Percentiles rank a stretch among this genome's conserved stretches.
Evolutionary conservation across 2,329 filamentous ascomycete species (phyloP).

Genomic region (Aspergillus amoenus): DNA sequence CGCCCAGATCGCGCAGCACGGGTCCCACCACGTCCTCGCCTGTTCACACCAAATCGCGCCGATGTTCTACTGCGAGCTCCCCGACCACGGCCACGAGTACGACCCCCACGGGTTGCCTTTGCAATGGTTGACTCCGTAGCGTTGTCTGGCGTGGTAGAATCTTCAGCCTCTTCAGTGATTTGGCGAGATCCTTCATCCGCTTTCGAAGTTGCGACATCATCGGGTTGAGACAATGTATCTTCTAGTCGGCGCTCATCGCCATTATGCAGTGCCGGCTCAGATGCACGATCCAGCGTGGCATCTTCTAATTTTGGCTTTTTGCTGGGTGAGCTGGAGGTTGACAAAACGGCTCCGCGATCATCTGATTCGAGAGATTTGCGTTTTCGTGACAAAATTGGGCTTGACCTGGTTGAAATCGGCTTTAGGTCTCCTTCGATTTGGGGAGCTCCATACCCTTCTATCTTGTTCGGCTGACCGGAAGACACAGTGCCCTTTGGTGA

Average conservation of each 20-base stretch:
- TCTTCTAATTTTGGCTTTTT: conserved; percentile 36
- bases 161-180: conserved; percentile 26
- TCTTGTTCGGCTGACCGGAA: conserved; percentile 6
- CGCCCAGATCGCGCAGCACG: conserved; percentile 27
- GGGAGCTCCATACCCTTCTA: not conserved
- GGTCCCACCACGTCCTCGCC: conserved; percentile 30
- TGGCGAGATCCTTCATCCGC: conserved; percentile 19
- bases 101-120: conserved; percentile 30
- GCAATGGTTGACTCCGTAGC: conserved; percentile 18
- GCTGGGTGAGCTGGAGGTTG: conserved; percentile 16
- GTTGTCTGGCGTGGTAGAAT: conserved; percentile 19
- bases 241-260: conserved; percentile 20
- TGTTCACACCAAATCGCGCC: conserved; percentile 19
- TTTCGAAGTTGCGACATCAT: conserved; percentile 15
- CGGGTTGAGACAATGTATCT: conserved; percentile 20
- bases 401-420: conserved; percentile 15
- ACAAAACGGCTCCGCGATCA: conserved; percentile 16
- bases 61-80: conserved; percentile 33
- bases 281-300: conserved; percentile 22
- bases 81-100: conserved; percentile 34
- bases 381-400: conserved; percentile 22
- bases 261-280: conserved; percentile 24
- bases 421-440: conserved; percentile 5
- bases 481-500: conserved; percentile 11
- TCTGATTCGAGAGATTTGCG: conserved; percentile 27